phyloP scores from a whole-genome alignment of 1,284 basidiomycete genomes.

The Leccinum subspadiceum region DNA sequence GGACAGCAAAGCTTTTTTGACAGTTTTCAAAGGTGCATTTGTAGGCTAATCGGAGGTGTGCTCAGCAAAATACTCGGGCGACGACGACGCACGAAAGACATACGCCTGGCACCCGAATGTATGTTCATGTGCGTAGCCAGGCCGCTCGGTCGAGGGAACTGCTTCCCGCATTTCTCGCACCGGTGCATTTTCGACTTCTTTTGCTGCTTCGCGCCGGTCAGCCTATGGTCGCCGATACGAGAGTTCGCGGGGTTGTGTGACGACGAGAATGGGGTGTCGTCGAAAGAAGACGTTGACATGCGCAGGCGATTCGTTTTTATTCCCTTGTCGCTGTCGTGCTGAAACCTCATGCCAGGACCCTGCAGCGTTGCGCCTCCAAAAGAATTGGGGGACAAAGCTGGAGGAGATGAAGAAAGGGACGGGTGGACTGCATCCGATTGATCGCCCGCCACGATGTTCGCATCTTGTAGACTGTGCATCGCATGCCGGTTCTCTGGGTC shows the following conservation, averaged over 20 bases:
- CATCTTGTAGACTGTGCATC: constrained; percentile 18
- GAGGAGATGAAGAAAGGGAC: constrained; percentile 5
- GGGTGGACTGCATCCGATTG: constrained; percentile 12
- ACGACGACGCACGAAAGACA: constrained; percentile 20
- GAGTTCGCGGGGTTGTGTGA: constrained; percentile 8
- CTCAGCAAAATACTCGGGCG: constrained; percentile 11
- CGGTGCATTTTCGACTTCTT: constrained; percentile 53
- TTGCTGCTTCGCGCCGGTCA: constrained; percentile 11
- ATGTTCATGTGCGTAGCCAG: constrained; percentile 66
- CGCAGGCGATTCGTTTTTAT: constrained; percentile 14
- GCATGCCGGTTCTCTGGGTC: constrained; percentile 30
- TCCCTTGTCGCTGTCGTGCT: constrained; percentile 15
- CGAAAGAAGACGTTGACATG: constrained; percentile 12
- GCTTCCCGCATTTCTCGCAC: constrained; percentile 53
- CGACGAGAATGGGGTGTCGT: constrained; percentile 6
- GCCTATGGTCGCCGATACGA: constrained; percentile 11
- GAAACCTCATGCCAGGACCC: constrained; percentile 31
- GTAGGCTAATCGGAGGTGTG: constrained; percentile 39
- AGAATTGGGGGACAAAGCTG: constrained; percentile 4
- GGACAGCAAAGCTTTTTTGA: constrained; percentile 54
- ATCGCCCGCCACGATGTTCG: constrained; percentile 18
- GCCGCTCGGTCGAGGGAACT: constrained; percentile 63
- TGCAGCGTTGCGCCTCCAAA: constrained; percentile 15
- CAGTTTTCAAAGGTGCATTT: constrained; percentile 50
- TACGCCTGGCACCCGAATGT: constrained; percentile 64